Evolutionary conservation across 305 asterid genomes (phyloP).

Genomic region (Fraxinus paxiana): DNA sequence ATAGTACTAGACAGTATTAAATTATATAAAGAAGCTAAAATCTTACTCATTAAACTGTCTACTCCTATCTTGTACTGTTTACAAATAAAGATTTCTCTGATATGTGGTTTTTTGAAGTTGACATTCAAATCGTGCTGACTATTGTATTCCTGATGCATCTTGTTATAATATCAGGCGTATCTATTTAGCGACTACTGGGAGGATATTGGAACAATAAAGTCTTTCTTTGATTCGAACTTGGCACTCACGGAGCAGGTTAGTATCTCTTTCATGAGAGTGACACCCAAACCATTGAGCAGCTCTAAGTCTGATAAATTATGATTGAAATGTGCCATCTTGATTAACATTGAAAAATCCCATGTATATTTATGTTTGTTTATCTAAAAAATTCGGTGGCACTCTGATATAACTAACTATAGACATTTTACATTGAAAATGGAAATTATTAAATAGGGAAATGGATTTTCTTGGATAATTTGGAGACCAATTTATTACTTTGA

Average conservation of each 20-base stretch:
- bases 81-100: background rate
- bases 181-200: constrained; percentile 84
- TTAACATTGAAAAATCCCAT: background rate
- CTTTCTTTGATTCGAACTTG: constrained; percentile 83
- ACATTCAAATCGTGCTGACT: background rate
- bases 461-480: background rate
- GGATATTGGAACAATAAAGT: constrained; percentile 78
- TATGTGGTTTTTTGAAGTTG: background rate
- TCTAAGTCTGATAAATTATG: background rate
- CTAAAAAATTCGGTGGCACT: background rate
- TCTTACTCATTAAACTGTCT: background rate
- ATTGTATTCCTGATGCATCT: constrained; percentile 18
- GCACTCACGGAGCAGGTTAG: constrained; percentile 87
- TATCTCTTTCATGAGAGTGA: background rate
- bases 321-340: background rate
- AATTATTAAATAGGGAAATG: background rate
- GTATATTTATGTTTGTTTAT: background rate
- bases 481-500: background rate
- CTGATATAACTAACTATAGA: background rate
- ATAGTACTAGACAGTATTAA: background rate
- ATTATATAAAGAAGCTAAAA: background rate
- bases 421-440: background rate
- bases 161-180: constrained; percentile 54
- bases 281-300: background rate
- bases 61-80: background rate